Evolutionary conservation across 2,329 filamentous ascomycete genomes (phyloP), one percentile per base, ranked within the genome.

Genomic region (Penicillium sp.): DNA sequence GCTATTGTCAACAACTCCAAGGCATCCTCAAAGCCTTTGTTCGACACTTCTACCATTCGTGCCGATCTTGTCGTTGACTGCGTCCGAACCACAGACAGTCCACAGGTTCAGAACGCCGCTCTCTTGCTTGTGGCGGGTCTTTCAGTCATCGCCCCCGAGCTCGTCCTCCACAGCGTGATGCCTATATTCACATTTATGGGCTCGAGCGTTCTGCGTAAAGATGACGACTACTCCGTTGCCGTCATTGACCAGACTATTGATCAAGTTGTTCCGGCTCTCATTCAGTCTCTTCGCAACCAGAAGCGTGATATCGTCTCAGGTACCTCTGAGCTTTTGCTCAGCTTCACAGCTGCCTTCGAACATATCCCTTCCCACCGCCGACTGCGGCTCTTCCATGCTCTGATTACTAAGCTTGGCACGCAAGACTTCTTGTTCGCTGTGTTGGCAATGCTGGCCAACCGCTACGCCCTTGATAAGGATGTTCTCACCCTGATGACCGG

Each of bases 171-270:
- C 70, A 96, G 90, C 59, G 88, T 98, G 46, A 98, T 98, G 93
- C 93, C 93, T 9, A 91, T 98, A 45, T 98, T 98, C 72, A 97
- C 93, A 0, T 96, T 97, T 66, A 96, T 97, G 85, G 90, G 91
- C 37, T 86, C 85, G 38, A 95, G 88, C 3, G 85, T 96, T 18
- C 78, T 98, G 43, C 84, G 88, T 42, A 91, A 96, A 71, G 89
- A 88, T 59, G 94, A 98, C 61, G 91, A 97, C 59, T 97, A 96
- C 71, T 97, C 93, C 24, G 90, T 90, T 9, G 88, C 95, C 66
- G 91, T 98, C 29, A 91, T 96, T 49, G 89, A 94, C 60, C 90
- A 82, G 73, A 97, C 93, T 1, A 90, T 98, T 59, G 88, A 90
- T 52, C 86, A 91, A 59, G 90, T 98, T 24, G 88, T 98, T 28